Base-by-base conservation (phyloP, 352 stramenopile genomes). In the Pythium biforme region DNA sequence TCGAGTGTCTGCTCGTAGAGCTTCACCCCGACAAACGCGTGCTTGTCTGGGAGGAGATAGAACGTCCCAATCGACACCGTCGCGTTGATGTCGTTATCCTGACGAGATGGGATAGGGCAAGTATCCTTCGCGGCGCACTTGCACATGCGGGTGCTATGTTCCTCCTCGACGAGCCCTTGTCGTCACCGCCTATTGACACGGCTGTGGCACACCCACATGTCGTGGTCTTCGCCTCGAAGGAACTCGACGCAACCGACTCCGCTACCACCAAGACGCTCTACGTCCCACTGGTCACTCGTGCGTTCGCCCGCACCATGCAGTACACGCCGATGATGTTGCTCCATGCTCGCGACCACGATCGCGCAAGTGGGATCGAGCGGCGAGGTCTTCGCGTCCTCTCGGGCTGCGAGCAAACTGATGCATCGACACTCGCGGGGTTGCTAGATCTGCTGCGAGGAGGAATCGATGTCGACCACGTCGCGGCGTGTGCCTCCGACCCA, bases 1-100 rank as follows among this genome's bases (percentile, higher is more conserved):
- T 59, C 22, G 70, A 81, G 43, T 77, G 72, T 31, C 25, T 82
- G 2, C 71, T 83, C 14, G 37, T 59, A 0, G 25, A 39, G 0
- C 26, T 79, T 0, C 74, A 71, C 17, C 29, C 50, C 0, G 14
- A 63, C 0, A 34, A 63, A 0, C 61, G 65, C 1, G 62, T 83
- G 19, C n/a, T 75, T 10, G 62, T 85, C 1, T 20, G 78, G 8
- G 46, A 54, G 9, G 27, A 53, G 2, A 34, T 22, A 14, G 45
- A 62, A 23, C 4, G 4, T n/a, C 11, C 9, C 4, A 9, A 12
- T 34, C 19, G 1, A 1, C 19, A 11, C 1, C 17, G 4, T 8
- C 14, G 11, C 17, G n/a, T 33, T 5, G 43, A 62, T n/a, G 41
- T 47, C 3, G 46, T 25, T 14, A 20, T 62, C 19, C 3, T 46